phyloP scores from a whole-genome alignment of 345 rosid species.

The Sonneratia caseolaris region DNA sequence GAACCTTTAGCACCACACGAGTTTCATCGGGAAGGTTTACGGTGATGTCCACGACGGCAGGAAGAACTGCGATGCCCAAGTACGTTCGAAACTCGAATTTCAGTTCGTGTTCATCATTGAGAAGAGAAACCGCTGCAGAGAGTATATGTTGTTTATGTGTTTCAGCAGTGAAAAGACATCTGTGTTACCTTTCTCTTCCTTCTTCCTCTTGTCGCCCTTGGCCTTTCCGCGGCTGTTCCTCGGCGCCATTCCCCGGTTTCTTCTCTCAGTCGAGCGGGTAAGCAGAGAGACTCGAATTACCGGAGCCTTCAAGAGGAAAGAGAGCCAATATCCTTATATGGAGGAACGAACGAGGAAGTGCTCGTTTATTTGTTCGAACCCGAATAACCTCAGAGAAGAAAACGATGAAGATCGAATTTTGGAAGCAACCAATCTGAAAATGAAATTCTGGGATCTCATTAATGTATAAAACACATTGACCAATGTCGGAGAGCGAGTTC shows the following conservation, averaged over 20 bases:
- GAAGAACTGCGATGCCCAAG: conserved; percentile 57
- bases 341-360: no score
- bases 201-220: conserved; percentile 94
- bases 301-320: conserved; percentile 1
- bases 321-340: neutral
- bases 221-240: conserved; percentile 86
- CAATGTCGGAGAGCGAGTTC: neutral
- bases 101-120: neutral
- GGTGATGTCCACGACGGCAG: conserved; percentile 73
- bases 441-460: neutral
- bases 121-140: neutral
- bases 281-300: neutral
- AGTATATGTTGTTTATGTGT: neutral
- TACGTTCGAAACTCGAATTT: no score
- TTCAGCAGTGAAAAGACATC: neutral
- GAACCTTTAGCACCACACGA: conserved; percentile 65
- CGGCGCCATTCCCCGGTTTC: conserved; percentile 66
- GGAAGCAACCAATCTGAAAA: neutral
- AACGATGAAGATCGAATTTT: neutral
- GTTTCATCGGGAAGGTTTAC: conserved; percentile 80
- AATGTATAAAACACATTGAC: neutral
- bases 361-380: no score
- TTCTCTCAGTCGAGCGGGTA: neutral
- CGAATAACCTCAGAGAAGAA: no score
- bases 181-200: conserved; percentile 74